phyloP scores from a whole-genome alignment of 495 filamentous ascomycete species.

The Umbilicaria muhlenbergii region DNA sequence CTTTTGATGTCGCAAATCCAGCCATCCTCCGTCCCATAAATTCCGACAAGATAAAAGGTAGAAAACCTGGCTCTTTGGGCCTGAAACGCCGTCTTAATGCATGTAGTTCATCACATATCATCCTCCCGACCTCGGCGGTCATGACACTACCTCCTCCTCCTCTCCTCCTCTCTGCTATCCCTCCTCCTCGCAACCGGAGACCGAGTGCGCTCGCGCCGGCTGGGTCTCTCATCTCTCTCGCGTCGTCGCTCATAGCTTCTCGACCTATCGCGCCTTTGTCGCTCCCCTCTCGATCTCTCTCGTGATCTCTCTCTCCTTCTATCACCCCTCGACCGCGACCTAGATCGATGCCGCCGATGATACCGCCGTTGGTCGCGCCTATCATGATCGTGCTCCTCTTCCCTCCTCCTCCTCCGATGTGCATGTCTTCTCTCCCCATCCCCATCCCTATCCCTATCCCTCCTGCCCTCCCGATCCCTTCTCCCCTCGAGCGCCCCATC shows the following conservation, averaged over 20 bases:
- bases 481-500: conserved; percentile 3
- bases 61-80: too few species aligned
- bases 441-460: conserved; percentile 11
- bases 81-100: too few species aligned
- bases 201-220: conserved; percentile 16
- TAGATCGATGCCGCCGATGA: too few species aligned
- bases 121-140: too few species aligned
- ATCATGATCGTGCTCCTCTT: conserved; percentile 22
- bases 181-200: conserved; percentile 13
- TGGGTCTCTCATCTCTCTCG: conserved; percentile 13
- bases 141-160: neutral
- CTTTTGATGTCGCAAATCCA: too few species aligned
- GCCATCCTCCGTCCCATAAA: too few species aligned
- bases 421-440: conserved; percentile 18
- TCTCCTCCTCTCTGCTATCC: conserved; percentile 1
- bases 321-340: too few species aligned
- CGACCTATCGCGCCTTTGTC: conserved; percentile 16
- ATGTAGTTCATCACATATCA: too few species aligned
- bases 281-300: conserved; percentile 18
- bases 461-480: conserved; percentile 4
- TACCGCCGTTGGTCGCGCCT: conserved; percentile 23
- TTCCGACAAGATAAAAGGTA: too few species aligned
- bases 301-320: too few species aligned
- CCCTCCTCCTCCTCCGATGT: conserved; percentile 19
- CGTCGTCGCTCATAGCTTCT: conserved; percentile 19